phyloP scores from a whole-genome alignment of 192 early-diverging fungal genomes.

The Rhizoclosmatium sp. region DNA sequence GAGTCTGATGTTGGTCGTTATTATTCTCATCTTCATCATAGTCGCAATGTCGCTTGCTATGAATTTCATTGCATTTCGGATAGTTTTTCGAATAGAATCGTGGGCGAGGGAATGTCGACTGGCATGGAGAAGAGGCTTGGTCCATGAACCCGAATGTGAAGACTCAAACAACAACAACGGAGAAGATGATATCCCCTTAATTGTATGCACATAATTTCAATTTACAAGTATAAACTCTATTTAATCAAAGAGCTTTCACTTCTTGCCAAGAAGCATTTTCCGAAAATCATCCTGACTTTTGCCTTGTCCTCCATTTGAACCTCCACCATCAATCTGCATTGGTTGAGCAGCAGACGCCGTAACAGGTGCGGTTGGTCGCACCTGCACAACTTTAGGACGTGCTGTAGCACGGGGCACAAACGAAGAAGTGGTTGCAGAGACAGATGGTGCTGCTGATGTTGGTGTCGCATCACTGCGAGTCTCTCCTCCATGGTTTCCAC shows the following conservation, averaged over 20 bases:
- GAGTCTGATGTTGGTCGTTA: too few relatives aligned
- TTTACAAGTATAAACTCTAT: background rate
- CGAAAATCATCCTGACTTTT: conserved; percentile 57
- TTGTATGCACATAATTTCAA: background rate
- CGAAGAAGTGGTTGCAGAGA: background rate
- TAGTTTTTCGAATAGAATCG: too few relatives aligned
- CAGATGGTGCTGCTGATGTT: background rate
- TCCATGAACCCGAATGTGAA: too few relatives aligned
- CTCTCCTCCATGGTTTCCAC: background rate
- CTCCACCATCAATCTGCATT: background rate
- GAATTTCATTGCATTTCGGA: too few relatives aligned
- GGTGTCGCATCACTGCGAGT: background rate
- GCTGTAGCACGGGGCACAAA: conserved; percentile 30
- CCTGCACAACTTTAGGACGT: background rate
- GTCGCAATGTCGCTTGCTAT: too few relatives aligned
- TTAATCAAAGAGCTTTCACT: background rate
- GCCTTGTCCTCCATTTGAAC: background rate
- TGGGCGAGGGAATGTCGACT: too few relatives aligned
- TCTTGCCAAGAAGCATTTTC: conserved; percentile 45
- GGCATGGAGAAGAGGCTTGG: too few relatives aligned
- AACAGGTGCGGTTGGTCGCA: background rate
- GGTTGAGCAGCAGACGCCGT: background rate
- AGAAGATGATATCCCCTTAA: background rate
- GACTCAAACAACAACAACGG: background rate
- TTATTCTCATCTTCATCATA: too few relatives aligned